A percentile compares a stretch with the other conserved stretches of the same genome.
Evolutionary conservation across 352 stramenopile species (phyloP).

Genomic region (Elongisporangium prolatum): DNA sequence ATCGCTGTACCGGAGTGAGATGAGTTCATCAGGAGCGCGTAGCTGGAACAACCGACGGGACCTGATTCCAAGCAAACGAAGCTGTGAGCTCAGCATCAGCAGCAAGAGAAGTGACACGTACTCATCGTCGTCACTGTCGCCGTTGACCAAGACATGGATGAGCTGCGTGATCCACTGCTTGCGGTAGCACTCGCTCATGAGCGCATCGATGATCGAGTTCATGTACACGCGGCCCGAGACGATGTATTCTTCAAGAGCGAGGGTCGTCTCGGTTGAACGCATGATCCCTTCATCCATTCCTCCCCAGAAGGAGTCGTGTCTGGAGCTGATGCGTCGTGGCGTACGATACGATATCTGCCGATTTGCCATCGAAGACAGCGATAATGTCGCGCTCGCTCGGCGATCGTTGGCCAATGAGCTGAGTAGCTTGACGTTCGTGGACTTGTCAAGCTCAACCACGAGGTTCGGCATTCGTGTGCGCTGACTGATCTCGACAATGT

Average conservation of each 20-base stretch:
- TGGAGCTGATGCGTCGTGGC: constrained; percentile 24
- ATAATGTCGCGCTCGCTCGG: constrained; percentile 28
- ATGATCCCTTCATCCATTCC: constrained; percentile 28
- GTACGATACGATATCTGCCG: constrained; percentile 42
- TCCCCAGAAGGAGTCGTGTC: constrained; percentile 39
- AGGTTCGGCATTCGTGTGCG: constrained; percentile 61
- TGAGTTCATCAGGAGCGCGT: constrained; percentile 38
- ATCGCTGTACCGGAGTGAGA: constrained; percentile 44
- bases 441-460: constrained; percentile 64
- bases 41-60: constrained; percentile 67
- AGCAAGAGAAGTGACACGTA: constrained; percentile 16
- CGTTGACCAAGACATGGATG: constrained; percentile 59
- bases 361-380: constrained; percentile 27
- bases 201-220: constrained; percentile 63
- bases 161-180: constrained; percentile 74
- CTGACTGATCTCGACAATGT: constrained; percentile 79
- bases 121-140: constrained; percentile 47
- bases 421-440: constrained; percentile 76
- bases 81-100: neutral
- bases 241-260: constrained; percentile 71
- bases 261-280: constrained; percentile 23
- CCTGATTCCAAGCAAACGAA: constrained; percentile 14
- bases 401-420: constrained; percentile 64
- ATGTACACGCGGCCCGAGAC: constrained; percentile 69
- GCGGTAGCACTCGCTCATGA: constrained; percentile 78